These are phyloP conservation scores for Olyra latifolia DNA, from an alignment of 176 grass and related monocot genomes.

Conservation along the genomic window DNA sequence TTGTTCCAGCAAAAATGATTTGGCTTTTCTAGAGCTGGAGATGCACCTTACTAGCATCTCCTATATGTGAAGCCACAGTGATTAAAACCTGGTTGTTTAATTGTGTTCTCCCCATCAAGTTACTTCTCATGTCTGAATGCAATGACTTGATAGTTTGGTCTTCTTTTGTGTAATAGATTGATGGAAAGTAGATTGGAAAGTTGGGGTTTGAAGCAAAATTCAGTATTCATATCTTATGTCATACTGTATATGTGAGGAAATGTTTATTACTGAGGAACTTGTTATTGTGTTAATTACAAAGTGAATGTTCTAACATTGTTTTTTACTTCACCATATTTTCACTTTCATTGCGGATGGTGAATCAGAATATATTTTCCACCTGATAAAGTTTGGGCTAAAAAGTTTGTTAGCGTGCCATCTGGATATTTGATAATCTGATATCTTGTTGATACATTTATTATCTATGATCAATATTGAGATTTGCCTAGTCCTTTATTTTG, in stretches of 20 bases:
- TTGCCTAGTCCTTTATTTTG: conserved; percentile 1
- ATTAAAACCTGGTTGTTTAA: background rate
- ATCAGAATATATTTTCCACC: background rate
- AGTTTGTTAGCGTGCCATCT: background rate
- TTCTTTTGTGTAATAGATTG: background rate
- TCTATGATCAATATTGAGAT: background rate
- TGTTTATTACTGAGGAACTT: background rate
- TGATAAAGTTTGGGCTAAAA: background rate
- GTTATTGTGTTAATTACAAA: background rate
- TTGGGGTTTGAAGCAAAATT: background rate
- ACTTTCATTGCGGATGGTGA: background rate
- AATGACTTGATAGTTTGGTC: background rate
- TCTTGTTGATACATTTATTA: background rate
- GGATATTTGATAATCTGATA: background rate
- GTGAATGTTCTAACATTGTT: background rate
- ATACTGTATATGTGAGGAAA: background rate
- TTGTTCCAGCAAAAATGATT: background rate
- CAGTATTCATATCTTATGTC: background rate
- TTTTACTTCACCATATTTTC: background rate
- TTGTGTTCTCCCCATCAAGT: background rate
- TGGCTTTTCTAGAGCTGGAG: background rate
- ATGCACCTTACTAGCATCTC: background rate
- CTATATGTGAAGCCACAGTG: background rate
- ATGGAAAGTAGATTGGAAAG: background rate
- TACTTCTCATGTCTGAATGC: background rate